These are phyloP conservation scores for Annona squamosa DNA, from an alignment of 164 flowering plant species.

Conservation along the genomic window DNA sequence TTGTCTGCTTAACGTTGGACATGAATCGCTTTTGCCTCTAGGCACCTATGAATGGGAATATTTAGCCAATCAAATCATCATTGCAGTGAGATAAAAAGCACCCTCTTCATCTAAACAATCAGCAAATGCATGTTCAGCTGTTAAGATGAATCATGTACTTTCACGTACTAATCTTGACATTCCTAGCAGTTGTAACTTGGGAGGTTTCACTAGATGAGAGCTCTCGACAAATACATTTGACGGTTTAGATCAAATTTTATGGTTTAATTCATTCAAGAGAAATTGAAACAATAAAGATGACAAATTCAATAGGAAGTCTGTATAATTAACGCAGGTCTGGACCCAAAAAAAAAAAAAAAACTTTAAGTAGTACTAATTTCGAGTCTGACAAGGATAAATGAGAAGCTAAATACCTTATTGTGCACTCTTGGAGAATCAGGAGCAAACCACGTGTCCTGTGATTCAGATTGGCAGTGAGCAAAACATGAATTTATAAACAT, in stretches of 20 bases:
- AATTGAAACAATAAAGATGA: neutral
- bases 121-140: neutral
- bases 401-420: slow-evolving; percentile 49
- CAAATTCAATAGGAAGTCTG: neutral
- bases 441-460: slow-evolving; percentile 83
- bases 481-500: slow-evolving; percentile 86
- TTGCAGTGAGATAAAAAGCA: neutral
- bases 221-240: neutral
- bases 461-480: slow-evolving; percentile 92
- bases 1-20: neutral
- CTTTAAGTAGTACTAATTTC: neutral
- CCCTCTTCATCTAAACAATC: neutral
- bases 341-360: neutral
- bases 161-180: neutral
- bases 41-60: neutral
- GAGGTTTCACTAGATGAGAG: neutral
- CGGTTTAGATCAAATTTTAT: neutral
- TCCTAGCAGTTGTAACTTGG: neutral
- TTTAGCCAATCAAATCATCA: neutral
- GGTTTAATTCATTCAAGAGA: neutral
- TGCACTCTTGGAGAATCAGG: slow-evolving; percentile 64
- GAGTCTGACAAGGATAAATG: neutral
- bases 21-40: neutral
- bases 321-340: too few relatives aligned
- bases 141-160: neutral